Conservation (phyloP, 352 stramenopile species). For the Globisporangium takayamanum region DNA sequence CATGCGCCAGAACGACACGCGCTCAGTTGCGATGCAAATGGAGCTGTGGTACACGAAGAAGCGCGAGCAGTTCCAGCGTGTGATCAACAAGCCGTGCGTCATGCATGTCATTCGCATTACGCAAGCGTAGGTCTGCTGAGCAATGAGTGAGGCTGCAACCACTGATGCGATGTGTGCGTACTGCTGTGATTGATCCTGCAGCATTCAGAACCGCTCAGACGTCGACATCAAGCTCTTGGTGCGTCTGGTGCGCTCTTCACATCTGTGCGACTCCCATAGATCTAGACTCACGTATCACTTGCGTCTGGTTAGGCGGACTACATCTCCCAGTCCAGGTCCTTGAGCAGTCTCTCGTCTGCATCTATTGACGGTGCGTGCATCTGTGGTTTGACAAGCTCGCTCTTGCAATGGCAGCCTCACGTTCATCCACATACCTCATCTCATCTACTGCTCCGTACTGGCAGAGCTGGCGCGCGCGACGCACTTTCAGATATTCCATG, state of each 20-base stretch:
- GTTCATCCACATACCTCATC: not conserved
- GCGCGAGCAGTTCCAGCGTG: constrained; percentile 20
- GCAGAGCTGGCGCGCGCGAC: constrained; percentile 26
- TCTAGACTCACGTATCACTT: too few species aligned
- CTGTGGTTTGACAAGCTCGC: not conserved
- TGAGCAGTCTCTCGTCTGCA: constrained; percentile 21
- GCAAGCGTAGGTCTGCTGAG: not conserved
- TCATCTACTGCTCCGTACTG: not conserved
- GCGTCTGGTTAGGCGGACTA: constrained; percentile 21
- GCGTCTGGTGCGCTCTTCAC: not conserved
- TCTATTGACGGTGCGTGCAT: constrained; percentile 28
- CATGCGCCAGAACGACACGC: constrained; percentile 1
- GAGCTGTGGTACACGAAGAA: constrained; percentile 20
- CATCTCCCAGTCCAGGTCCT: constrained; percentile 28
- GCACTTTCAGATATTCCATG: constrained; percentile 28
- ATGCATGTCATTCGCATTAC: too few species aligned
- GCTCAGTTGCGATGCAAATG: constrained; percentile 2
- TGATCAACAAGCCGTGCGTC: constrained; percentile 27
- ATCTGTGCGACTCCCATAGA: not conserved
- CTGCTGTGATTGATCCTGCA: constrained; percentile 4
- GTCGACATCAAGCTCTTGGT: constrained; percentile 47
- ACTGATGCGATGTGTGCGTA: not conserved
- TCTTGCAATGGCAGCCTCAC: too few species aligned
- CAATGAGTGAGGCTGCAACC: not conserved
- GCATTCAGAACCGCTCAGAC: constrained; percentile 35